Conservation (phyloP, 2,329 filamentous ascomycete genomes). For the Fusarium sulawesiense region DNA sequence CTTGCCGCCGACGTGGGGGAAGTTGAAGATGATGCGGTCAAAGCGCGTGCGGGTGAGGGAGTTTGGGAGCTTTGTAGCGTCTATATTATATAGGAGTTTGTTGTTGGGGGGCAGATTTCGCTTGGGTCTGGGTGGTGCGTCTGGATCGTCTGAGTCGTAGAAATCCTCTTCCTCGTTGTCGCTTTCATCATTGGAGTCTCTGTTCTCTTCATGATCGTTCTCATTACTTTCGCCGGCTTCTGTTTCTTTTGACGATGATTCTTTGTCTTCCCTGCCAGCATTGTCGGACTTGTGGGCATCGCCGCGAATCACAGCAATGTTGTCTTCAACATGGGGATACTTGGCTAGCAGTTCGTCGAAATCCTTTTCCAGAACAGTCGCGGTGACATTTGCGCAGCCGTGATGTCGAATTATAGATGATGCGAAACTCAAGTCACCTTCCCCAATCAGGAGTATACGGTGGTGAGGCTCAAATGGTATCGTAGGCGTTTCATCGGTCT, state of each 20-base stretch:
- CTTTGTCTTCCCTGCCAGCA: slow-evolving; percentile 8
- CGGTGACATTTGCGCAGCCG: slow-evolving; percentile 73
- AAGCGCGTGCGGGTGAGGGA: slow-evolving; percentile 62
- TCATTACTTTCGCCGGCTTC: slow-evolving; percentile 9
- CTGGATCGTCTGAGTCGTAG: slow-evolving; percentile 36
- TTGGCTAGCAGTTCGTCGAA: slow-evolving; percentile 72
- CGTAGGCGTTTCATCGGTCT: slow-evolving; percentile 54
- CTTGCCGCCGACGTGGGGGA: slow-evolving; percentile 94
- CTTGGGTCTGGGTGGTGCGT: slow-evolving; percentile 30
- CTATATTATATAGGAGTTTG: slow-evolving; percentile 69
- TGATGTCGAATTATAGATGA: slow-evolving; percentile 74
- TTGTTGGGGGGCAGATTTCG: slow-evolving; percentile 42
- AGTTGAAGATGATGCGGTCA: slow-evolving; percentile 92
- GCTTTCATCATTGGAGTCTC: slow-evolving; percentile 30
- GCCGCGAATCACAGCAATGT: slow-evolving; percentile 63
- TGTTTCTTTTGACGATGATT: background rate
- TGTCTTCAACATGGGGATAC: slow-evolving; percentile 75
- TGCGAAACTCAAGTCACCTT: slow-evolving; percentile 85
- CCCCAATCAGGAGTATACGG: slow-evolving; percentile 79
- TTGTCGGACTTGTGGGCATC: slow-evolving; percentile 36
- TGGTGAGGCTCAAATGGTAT: slow-evolving; percentile 77
- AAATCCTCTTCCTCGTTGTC: slow-evolving; percentile 35
- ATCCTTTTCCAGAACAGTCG: slow-evolving; percentile 74
- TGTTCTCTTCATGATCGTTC: slow-evolving; percentile 17
- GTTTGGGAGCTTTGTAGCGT: slow-evolving; percentile 71